Conservation (phyloP, 1,284 basidiomycete species). For the Ustanciosporium gigantosporum region DNA sequence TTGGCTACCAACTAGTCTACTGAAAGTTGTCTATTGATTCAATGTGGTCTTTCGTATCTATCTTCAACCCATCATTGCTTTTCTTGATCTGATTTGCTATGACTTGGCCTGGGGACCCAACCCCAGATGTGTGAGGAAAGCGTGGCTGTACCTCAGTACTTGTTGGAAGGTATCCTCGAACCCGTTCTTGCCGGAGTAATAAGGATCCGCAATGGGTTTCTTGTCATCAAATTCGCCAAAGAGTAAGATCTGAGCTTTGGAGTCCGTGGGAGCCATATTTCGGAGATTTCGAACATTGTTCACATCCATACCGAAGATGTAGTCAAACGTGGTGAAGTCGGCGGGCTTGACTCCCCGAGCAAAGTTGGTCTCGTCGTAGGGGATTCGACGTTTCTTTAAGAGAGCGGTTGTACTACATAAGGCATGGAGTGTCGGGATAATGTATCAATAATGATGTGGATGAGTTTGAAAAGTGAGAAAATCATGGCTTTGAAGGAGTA, state of each 20-base stretch:
- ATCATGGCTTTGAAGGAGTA: too few species aligned
- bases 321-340: slow-evolving; percentile 63
- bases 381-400: slow-evolving; percentile 61
- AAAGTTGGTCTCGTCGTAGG: slow-evolving; percentile 54
- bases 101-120: slow-evolving; percentile 1
- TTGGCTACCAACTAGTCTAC: too few species aligned
- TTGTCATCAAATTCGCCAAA: slow-evolving; percentile 47
- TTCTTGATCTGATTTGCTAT: too few species aligned
- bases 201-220: slow-evolving; percentile 54
- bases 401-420: slow-evolving; percentile 62
- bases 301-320: slow-evolving; percentile 64
- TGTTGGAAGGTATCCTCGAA: slow-evolving; percentile 63
- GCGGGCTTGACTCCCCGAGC: slow-evolving; percentile 60
- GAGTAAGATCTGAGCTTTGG: slow-evolving; percentile 42
- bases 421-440: too few species aligned
- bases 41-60: too few species aligned
- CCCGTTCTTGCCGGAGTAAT: slow-evolving; percentile 63
- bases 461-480: too few species aligned
- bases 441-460: too few species aligned
- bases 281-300: slow-evolving; percentile 62
- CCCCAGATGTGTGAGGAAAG: slow-evolving; percentile 20
- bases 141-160: slow-evolving; percentile 59
- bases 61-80: too few species aligned
- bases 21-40: too few species aligned
- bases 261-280: slow-evolving; percentile 51